Percentiles rank a stretch among this genome's conserved stretches.
These are phyloP conservation scores for Pichia scutulata DNA, from an alignment of 805 yeast genomes.

Conservation along the genomic window DNA sequence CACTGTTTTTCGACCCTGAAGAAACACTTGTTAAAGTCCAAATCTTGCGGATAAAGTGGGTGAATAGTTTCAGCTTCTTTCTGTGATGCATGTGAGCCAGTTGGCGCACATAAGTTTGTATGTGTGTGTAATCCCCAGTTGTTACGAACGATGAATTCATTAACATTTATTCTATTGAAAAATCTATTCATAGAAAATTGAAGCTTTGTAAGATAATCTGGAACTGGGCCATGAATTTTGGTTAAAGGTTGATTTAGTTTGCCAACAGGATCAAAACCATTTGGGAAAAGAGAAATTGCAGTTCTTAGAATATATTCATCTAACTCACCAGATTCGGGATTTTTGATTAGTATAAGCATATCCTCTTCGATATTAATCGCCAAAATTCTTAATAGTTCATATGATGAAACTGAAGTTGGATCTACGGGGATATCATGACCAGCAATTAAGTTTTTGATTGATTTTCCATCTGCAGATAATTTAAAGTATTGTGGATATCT, in stretches of 20 bases:
- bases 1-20: constrained; percentile 55
- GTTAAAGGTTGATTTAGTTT: constrained; percentile 49
- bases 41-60: constrained; percentile 26
- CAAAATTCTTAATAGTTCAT: constrained; percentile 14
- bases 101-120: constrained; percentile 38
- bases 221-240: constrained; percentile 63
- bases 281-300: constrained; percentile 55
- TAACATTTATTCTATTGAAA: constrained; percentile 47
- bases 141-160: constrained; percentile 51
- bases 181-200: constrained; percentile 60
- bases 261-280: constrained; percentile 60
- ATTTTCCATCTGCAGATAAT: constrained; percentile 12
- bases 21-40: constrained; percentile 42
- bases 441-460: constrained; percentile 34
- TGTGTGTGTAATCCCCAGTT: constrained; percentile 71
- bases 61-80: constrained; percentile 29
- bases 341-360: constrained; percentile 42
- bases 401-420: constrained; percentile 7
- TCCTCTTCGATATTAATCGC: constrained; percentile 50
- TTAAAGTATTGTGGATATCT: constrained; percentile 51
- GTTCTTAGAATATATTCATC: constrained; percentile 55
- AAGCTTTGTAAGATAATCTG: constrained; percentile 50
- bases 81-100: constrained; percentile 35
- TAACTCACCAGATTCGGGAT: constrained; percentile 29
- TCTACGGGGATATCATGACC: constrained; percentile 32